phyloP scores from a whole-genome alignment of 495 filamentous ascomycete genomes.

The Penicillium subrubescens region DNA sequence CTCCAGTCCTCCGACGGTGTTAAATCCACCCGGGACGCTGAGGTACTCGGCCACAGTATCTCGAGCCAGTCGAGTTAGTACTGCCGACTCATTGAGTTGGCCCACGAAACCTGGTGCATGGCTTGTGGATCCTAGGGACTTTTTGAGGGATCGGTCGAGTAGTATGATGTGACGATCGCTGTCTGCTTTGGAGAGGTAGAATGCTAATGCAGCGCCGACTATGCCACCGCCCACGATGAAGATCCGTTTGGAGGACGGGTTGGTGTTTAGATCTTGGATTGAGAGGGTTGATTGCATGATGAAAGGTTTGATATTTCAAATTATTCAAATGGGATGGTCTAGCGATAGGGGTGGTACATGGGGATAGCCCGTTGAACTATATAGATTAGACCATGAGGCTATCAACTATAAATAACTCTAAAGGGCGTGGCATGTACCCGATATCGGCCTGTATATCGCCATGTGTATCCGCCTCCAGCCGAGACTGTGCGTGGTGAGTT shows the following conservation, averaged over 20 bases:
- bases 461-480: neutral
- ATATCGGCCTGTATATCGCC: neutral
- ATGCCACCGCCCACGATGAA: slow-evolving; percentile 51
- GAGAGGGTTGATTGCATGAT: slow-evolving; percentile 14
- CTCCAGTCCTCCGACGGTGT: slow-evolving; percentile 35
- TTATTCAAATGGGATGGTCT: neutral
- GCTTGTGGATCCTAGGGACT: slow-evolving; percentile 30
- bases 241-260: slow-evolving; percentile 19
- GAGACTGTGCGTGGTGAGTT: neutral
- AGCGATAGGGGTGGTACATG: neutral
- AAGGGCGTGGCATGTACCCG: slow-evolving; percentile 1
- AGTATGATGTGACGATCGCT: slow-evolving; percentile 19
- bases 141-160: slow-evolving; percentile 29
- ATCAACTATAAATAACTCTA: neutral
- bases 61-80: slow-evolving; percentile 33
- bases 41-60: slow-evolving; percentile 35
- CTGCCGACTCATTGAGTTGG: slow-evolving; percentile 38
- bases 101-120: slow-evolving; percentile 41
- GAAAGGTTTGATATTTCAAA: too few species aligned
- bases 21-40: slow-evolving; percentile 31
- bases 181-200: slow-evolving; percentile 29
- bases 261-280: slow-evolving; percentile 20
- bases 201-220: slow-evolving; percentile 43
- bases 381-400: neutral
- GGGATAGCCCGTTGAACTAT: neutral